Base-by-base conservation (phyloP, 2,329 filamentous ascomycete genomes). In the Exophiala spinifera region DNA sequence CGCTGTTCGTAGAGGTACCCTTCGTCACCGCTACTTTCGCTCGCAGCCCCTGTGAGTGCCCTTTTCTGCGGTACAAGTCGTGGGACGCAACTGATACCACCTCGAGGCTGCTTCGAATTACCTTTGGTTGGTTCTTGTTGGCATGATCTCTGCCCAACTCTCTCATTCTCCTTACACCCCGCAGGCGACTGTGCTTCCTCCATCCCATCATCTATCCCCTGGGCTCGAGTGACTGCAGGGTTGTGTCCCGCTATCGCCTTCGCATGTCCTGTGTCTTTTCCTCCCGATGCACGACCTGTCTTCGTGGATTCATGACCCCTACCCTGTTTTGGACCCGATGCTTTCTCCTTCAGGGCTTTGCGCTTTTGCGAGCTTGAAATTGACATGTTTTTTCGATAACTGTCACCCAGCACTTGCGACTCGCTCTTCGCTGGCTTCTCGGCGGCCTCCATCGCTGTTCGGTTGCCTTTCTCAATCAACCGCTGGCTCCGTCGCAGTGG, bases 401-500 rank as follows among this genome's bases (percentile, higher is more conserved):
- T 31, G 7, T 10, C 28, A 5, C 28, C 28, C 28, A 31, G 6
- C 28, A 31, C 28, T 5, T 31, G 28, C 7, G 28, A 31, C 28
- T 11, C 28, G 6, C 3, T 10, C 3, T 5, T 10, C 11, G 11
- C 10, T 31, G 28, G 10, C 28, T 31, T 31, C 11, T 6, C 28
- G 11, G 28, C 10, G 6, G 8, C 28, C 2, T 31, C 28, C 28
- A 31, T 47, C 28, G 17, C 15, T 33, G 8, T 50, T 21, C n/a
- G 23, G 19, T 11, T 40, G 14, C 47, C 17, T 36, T 54, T 55
- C 15, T 54, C 37, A 13, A 42, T 34, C 17, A 54, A 21, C 15
- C 57, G 53, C 34, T 56, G 57, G 33, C 57, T 54, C 28, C 57
- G 57, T 28, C 57, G 57, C 40, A 49, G 31, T 21, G 49, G 40